These are phyloP conservation scores for Trichomonas vaginalis DNA, from an alignment of 208 protist genomes.

Conservation along the genomic window DNA sequence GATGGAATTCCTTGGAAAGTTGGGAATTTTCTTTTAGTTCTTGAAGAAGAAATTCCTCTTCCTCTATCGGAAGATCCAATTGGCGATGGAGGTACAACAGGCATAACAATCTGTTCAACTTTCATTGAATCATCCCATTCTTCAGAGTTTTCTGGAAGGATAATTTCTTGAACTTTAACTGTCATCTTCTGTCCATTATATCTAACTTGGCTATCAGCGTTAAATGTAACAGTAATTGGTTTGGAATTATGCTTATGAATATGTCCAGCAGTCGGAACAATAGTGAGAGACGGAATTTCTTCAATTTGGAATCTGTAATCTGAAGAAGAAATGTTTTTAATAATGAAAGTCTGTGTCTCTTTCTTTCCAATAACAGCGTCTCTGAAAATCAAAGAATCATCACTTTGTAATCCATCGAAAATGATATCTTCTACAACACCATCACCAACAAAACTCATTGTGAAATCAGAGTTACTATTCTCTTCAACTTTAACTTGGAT, in stretches of 20 bases:
- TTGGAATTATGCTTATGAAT: neutral
- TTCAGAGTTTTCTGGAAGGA: too few relatives aligned
- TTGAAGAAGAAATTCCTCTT: neutral
- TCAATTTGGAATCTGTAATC: neutral
- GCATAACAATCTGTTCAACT: neutral
- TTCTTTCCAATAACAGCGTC: neutral
- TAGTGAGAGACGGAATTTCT: neutral
- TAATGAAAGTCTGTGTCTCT: neutral
- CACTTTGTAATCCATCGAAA: neutral
- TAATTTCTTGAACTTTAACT: neutral
- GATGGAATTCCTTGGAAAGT: neutral
- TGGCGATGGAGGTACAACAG: neutral
- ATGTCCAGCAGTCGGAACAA: neutral
- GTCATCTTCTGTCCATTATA: neutral
- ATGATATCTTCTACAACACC: neutral
- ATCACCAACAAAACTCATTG: neutral
- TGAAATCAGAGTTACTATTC: neutral
- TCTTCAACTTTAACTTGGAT: neutral
- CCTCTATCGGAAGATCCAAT: too few relatives aligned
- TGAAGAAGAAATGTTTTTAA: neutral
- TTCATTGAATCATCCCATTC: conserved; percentile 14
- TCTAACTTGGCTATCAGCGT: neutral
- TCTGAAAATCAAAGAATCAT: neutral
- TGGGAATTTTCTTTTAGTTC: neutral
- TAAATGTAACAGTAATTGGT: neutral